Conservation (phyloP, 108 stramenopile genomes). For the Nitzschia sp. region DNA sequence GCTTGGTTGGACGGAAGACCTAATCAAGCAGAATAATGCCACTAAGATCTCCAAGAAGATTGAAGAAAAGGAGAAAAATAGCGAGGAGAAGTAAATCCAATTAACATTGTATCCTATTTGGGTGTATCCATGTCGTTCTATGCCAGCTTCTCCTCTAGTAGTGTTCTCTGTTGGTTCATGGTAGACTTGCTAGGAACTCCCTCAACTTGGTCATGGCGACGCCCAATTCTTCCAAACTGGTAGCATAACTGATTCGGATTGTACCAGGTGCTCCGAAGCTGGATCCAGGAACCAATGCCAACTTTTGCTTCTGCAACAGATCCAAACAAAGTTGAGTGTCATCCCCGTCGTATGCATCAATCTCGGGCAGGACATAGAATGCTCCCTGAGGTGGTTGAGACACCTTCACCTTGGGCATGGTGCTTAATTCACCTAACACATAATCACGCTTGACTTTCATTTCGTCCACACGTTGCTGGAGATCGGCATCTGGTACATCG, state of each 20-base stretch:
- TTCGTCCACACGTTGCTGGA: constrained; percentile 64
- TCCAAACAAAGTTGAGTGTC: constrained; percentile 84
- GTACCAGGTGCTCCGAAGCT: constrained; percentile 91
- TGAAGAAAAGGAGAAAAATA: not conserved
- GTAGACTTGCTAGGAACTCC: constrained; percentile 47
- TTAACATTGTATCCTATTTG: not conserved
- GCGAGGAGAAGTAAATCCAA: not conserved
- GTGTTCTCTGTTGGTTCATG: constrained; percentile 4
- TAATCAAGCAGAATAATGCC: constrained; percentile 27
- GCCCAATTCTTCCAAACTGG: constrained; percentile 85
- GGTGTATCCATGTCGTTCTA: too few relatives aligned
- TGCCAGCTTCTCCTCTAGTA: too few relatives aligned
- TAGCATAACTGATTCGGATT: constrained; percentile 93
- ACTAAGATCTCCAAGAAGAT: constrained; percentile 7
- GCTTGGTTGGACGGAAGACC: constrained; percentile 77
- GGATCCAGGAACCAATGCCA: constrained; percentile 94
- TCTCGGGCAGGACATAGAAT: constrained; percentile 94
- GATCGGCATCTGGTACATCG: constrained; percentile 66
- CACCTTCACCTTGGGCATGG: constrained; percentile 66
- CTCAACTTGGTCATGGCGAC: constrained; percentile 73
- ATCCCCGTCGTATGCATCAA: constrained; percentile 76
- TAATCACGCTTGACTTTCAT: constrained; percentile 87
- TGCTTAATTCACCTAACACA: constrained; percentile 64
- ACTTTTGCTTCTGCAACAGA: constrained; percentile 75
- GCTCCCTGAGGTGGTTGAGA: constrained; percentile 84